Conservation (phyloP, 176 grass and related monocot species). For the Aechmea fasciata region DNA sequence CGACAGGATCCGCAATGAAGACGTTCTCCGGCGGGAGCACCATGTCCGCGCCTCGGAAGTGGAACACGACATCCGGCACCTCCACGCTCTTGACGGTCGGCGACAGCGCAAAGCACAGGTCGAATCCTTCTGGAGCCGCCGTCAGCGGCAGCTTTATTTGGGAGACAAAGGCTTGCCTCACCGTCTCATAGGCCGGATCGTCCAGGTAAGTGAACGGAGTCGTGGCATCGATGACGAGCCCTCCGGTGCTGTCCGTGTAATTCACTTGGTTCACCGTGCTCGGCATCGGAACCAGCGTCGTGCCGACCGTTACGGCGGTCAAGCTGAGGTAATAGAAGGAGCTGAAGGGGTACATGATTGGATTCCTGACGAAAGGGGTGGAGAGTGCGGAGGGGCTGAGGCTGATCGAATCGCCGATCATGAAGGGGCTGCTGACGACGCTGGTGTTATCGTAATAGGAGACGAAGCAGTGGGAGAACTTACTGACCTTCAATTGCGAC, state of each 20-base stretch:
- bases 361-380: neutral
- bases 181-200: neutral
- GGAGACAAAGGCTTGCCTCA: neutral
- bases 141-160: conserved; percentile 25
- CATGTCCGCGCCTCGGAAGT: conserved; percentile 58
- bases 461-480: conserved; percentile 5
- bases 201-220: neutral
- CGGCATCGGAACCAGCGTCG: neutral
- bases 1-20: conserved; percentile 23
- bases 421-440: neutral
- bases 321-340: conserved; percentile 5
- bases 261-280: neutral
- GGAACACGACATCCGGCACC: conserved; percentile 41
- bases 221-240: neutral
- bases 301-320: neutral
- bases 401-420: neutral
- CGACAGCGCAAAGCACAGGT: conserved; percentile 40
- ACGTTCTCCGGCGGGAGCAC: conserved; percentile 29
- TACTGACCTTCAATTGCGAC: neutral
- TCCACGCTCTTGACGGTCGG: neutral
- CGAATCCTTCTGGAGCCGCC: conserved; percentile 24
- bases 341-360: neutral
- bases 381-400: neutral
- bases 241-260: neutral
- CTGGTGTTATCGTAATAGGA: neutral